Conservation (phyloP, 1,284 basidiomycete genomes). For the Pseudozyma sp. region DNA sequence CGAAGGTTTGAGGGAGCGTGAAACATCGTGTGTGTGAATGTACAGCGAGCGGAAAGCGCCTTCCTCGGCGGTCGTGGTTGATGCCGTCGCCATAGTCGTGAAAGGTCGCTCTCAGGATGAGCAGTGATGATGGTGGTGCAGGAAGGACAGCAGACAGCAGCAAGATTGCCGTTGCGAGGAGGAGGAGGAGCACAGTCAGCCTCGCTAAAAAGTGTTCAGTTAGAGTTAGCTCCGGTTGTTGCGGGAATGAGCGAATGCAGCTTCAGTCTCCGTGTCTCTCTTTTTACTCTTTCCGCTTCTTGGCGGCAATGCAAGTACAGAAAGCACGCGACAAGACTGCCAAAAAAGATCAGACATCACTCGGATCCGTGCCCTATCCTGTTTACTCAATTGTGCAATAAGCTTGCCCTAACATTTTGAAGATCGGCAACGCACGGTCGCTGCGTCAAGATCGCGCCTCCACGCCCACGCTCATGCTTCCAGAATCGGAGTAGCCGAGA, state of each 20-base stretch:
- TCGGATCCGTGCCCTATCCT: not conserved
- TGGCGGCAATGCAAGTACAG: conserved; percentile 14
- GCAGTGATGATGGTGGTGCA: not conserved
- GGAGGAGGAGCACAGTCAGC: not conserved
- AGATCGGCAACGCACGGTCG: conserved; percentile 1
- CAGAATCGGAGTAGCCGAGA: conserved; percentile 12
- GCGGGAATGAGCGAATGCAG: too few relatives aligned
- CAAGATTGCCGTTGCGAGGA: not conserved
- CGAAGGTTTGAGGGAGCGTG: conserved; percentile 57
- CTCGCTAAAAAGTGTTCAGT: not conserved
- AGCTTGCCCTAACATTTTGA: not conserved
- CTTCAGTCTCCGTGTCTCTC: too few relatives aligned
- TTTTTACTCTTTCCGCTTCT: too few relatives aligned
- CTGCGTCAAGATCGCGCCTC: conserved; percentile 11
- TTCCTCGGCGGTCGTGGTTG: not conserved
- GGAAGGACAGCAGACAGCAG: not conserved
- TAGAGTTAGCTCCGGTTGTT: too few relatives aligned
- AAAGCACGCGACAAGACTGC: too few relatives aligned
- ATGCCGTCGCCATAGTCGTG: not conserved
- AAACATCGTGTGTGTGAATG: conserved; percentile 63
- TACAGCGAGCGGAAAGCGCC: conserved; percentile 41
- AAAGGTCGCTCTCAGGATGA: too few relatives aligned
- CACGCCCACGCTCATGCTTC: conserved; percentile 10
- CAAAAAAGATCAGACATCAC: too few relatives aligned
- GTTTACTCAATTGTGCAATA: not conserved